phyloP scores from a whole-genome alignment of 2,329 filamentous ascomycete species.

The Ramularia endophylla region DNA sequence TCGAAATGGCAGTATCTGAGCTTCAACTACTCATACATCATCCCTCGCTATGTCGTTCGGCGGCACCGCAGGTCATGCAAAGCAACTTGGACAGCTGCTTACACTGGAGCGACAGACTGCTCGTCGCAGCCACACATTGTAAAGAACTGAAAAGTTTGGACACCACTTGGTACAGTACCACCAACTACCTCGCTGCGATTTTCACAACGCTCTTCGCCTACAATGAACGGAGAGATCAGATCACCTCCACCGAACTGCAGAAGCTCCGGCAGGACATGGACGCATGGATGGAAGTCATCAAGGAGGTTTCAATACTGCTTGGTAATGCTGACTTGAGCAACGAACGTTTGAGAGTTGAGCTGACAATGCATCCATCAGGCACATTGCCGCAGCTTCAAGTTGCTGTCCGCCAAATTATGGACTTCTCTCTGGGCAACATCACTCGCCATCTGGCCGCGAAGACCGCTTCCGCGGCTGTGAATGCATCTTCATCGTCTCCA shows the following conservation, averaged over 20 bases:
- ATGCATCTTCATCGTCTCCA: constrained; percentile 26
- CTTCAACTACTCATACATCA: constrained; percentile 49
- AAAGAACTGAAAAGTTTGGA: constrained; percentile 63
- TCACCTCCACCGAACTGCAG: constrained; percentile 53
- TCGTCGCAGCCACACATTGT: constrained; percentile 55
- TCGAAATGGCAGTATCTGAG: constrained; percentile 45
- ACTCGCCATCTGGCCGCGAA: constrained; percentile 40
- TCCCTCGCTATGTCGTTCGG: constrained; percentile 45
- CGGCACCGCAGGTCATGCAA: constrained; percentile 55
- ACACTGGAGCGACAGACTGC: constrained; percentile 58
- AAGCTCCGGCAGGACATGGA: constrained; percentile 62
- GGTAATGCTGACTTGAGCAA: constrained; percentile 43
- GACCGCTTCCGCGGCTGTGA: constrained; percentile 37
- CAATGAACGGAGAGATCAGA: constrained; percentile 59
- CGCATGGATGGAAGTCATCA: constrained; percentile 61
- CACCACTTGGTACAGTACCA: constrained; percentile 70
- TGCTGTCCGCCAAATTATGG: constrained; percentile 45
- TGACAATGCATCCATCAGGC: constrained; percentile 7
- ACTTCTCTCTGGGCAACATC: constrained; percentile 44
- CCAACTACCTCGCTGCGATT: constrained; percentile 66
- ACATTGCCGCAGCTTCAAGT: constrained; percentile 44
- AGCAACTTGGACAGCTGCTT: constrained; percentile 55
- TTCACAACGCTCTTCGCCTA: constrained; percentile 66
- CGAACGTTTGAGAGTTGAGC: no score
- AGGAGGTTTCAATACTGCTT: constrained; percentile 59